Percentiles rank a stretch among this genome's conserved stretches.
Evolutionary conservation across 208 protist species (phyloP).

Genomic region (Trypanosoma lewisi): DNA sequence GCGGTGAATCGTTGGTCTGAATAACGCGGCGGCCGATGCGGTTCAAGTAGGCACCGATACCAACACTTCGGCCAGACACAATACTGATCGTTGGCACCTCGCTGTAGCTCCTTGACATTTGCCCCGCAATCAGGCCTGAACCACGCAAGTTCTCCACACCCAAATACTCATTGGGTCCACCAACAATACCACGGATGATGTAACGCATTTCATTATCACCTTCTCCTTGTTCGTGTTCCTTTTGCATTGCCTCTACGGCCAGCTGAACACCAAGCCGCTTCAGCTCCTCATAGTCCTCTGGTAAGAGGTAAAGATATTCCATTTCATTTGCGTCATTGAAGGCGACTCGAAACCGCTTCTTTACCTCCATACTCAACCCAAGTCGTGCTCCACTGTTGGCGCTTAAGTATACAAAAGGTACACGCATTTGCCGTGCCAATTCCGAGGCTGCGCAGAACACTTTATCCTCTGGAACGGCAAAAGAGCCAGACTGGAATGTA

Average conservation of each 20-base stretch:
- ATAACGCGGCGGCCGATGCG: slow-evolving; percentile 96
- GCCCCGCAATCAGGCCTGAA: slow-evolving; percentile 95
- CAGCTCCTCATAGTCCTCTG: slow-evolving; percentile 81
- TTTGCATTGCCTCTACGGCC: slow-evolving; percentile 29
- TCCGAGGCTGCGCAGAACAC: slow-evolving; percentile 90
- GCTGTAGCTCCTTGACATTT: slow-evolving; percentile 96
- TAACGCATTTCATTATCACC: slow-evolving; percentile 83
- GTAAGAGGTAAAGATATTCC: slow-evolving; percentile 94
- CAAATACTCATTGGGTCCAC: slow-evolving; percentile 88
- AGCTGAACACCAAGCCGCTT: slow-evolving; percentile 25
- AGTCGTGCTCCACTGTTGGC: slow-evolving; percentile 97
- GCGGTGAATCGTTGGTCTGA: slow-evolving; percentile 90
- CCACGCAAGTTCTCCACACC: slow-evolving; percentile 98
- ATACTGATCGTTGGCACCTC: slow-evolving; percentile 97
- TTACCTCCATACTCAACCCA: slow-evolving; percentile 93
- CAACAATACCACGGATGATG: slow-evolving; percentile 93
- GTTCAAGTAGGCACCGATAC: slow-evolving; percentile 98
- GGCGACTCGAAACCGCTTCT: slow-evolving; percentile 87
- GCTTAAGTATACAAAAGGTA: slow-evolving; percentile 97
- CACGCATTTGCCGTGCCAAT: slow-evolving; percentile 70
- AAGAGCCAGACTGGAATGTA: slow-evolving; percentile 95
- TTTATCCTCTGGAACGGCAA: slow-evolving; percentile 94
- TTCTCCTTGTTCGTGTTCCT: slow-evolving; percentile 43
- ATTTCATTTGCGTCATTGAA: slow-evolving; percentile 89
- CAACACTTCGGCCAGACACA: slow-evolving; percentile 96